These are phyloP conservation scores for Rheum nobile DNA, from an alignment of 148 eudicot genomes.

Conservation along the genomic window DNA sequence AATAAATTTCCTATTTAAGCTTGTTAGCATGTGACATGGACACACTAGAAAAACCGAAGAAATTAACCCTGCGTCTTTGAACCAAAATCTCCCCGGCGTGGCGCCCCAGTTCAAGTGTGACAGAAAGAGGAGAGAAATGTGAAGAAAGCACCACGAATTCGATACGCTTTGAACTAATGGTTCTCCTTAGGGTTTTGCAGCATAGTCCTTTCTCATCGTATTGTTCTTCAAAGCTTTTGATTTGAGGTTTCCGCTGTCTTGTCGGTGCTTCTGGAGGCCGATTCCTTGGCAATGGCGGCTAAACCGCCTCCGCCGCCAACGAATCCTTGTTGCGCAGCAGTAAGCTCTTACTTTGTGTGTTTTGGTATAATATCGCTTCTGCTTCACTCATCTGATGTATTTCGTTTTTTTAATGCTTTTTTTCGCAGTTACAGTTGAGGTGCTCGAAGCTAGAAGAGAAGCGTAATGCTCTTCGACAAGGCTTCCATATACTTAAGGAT, in stretches of 20 bases:
- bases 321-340: slow-evolving; percentile 39
- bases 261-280: not conserved
- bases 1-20: no score
- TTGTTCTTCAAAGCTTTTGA: not conserved
- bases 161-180: not conserved
- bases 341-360: slow-evolving; percentile 10
- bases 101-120: not conserved
- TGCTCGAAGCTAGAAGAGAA: slow-evolving; percentile 18
- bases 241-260: not conserved
- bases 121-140: not conserved
- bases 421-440: slow-evolving; percentile 22
- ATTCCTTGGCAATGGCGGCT: slow-evolving; percentile 19
- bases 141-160: not conserved
- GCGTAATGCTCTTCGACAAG: slow-evolving; percentile 29
- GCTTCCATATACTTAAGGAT: slow-evolving; percentile 19
- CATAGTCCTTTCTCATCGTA: not conserved
- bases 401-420: not conserved
- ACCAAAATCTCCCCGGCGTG: not conserved
- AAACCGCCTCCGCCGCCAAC: not conserved
- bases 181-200: not conserved
- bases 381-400: not conserved
- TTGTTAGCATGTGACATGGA: no score
- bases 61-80: not conserved
- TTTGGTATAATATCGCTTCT: not conserved
- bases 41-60: no score